Evolutionary conservation across 768 basidiomycete species (phyloP), one percentile per base, ranked within the genome.

Genomic region (Leccinum truebloodii): DNA sequence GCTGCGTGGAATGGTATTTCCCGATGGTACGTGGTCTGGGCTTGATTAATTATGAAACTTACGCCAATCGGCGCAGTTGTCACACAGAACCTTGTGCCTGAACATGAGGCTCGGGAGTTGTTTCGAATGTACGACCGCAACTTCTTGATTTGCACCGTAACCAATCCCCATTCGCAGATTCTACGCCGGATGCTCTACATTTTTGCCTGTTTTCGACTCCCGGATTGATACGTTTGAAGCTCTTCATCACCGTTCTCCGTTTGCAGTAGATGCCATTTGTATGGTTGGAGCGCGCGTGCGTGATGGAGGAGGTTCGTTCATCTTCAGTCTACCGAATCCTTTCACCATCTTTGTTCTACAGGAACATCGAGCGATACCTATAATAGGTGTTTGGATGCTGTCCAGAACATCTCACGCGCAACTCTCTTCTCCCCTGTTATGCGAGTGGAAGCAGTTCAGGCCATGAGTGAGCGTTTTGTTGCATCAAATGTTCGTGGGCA

Each of bases 221-320:
- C 81, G 77, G 48, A 77, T 83, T n/a, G 95, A 98, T 73, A 94
- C 92, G 0, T 97, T 86, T 74, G 91, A 95, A 50, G 83, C 86
- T 48, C 78, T 98, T 59, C 92, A 92, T 69, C 85, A 89, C 59
- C 87, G 95, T 52, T 96, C 94, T 55, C 95, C 95, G 0, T 97
- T 96, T 75, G 93, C 93, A 46, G 88, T 98, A 24, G 87, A 95
- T 65, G 86, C 88, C 22, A 95, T 98, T 35, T 94, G 95, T 71
- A 92, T 95, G 88, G 92, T 95, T 39, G 95, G 92, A 3, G 89
- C 94, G 13, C 86, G 89, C 59, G 92, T 95, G 35, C 85, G 92
- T 58, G 95, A 96, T 71, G 94, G 92, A 30, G 94, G 95, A 69
- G 90, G 91, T 91, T 65, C 63, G 84, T 69, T 35, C 20, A 22